Conservation (phyloP, 805 yeast genomes). For the Phaffomyces thermotolerans region DNA sequence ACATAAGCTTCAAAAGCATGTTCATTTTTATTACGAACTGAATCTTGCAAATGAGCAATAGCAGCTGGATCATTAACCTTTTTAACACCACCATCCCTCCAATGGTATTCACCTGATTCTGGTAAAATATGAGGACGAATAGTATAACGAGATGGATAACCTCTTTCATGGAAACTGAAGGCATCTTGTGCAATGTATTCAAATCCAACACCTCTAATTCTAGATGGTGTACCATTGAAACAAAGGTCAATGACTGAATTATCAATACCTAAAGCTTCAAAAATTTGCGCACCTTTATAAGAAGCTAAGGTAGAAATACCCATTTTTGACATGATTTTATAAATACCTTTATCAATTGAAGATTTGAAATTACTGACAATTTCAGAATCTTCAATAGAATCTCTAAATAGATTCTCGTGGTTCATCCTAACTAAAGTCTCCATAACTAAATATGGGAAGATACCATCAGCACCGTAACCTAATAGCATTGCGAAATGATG, state of each 20-base stretch:
- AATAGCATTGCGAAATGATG: conserved; percentile 91
- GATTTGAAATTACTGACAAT: conserved; percentile 73
- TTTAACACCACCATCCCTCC: conserved; percentile 98
- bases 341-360: conserved; percentile 83
- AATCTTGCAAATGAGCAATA: conserved; percentile 92
- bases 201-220: conserved; percentile 92
- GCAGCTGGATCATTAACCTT: conserved; percentile 94
- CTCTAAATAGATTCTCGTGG: conserved; percentile 63
- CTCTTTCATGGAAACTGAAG: conserved; percentile 85
- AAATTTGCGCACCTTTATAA: conserved; percentile 98
- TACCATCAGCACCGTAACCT: conserved; percentile 97
- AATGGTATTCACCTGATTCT: conserved; percentile 95
- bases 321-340: conserved; percentile 98
- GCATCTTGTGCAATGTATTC: conserved; percentile 97
- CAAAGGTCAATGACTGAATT: conserved; percentile 92
- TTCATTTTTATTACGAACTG: conserved; percentile 96
- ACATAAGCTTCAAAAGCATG: conserved; percentile 86
- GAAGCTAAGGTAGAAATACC: conserved; percentile 97
- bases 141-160: conserved; percentile 73
- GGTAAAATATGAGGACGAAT: conserved; percentile 67
- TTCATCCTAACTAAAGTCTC: conserved; percentile 84
- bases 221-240: conserved; percentile 94
- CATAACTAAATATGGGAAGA: conserved; percentile 89
- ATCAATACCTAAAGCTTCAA: conserved; percentile 94
- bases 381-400: conserved; percentile 47